Conservation (phyloP, 176 grass and related monocot genomes). For the Rhynchospora tenuis region DNA sequence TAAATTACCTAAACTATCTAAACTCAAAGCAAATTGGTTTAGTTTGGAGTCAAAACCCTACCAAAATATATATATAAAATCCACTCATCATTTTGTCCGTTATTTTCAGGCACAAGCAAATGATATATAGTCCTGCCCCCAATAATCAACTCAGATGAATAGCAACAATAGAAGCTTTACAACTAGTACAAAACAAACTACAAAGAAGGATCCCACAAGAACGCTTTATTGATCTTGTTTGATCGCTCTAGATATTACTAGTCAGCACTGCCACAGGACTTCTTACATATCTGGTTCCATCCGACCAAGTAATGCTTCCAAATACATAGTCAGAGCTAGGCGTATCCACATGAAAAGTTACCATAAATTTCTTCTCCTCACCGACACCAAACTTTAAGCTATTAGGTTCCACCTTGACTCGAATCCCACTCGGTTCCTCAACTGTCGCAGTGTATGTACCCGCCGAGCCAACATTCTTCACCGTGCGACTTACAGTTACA, state of each 20-base stretch:
- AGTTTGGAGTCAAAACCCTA: too few relatives aligned
- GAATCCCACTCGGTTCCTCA: constrained; percentile 35
- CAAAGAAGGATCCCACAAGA: too few relatives aligned
- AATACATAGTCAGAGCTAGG: constrained; percentile 30
- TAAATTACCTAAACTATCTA: too few relatives aligned
- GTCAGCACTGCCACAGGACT: constrained; percentile 41
- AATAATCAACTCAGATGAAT: too few relatives aligned
- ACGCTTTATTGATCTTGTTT: too few relatives aligned
- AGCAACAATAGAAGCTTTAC: too few relatives aligned
- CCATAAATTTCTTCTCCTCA: constrained; percentile 53
- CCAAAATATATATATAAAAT: too few relatives aligned
- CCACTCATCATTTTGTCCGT: too few relatives aligned
- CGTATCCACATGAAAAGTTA: constrained; percentile 2
- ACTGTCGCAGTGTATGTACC: constrained; percentile 43
- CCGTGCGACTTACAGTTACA: constrained; percentile 17
- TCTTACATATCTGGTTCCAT: constrained; percentile 47
- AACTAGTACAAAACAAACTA: too few relatives aligned
- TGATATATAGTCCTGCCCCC: too few relatives aligned
- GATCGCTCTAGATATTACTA: neutral
- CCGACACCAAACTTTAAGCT: constrained; percentile 35
- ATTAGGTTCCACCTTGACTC: constrained; percentile 35
- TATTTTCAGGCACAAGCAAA: too few relatives aligned
- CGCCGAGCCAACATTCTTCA: constrained; percentile 44
- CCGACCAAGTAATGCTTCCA: constrained; percentile 57
- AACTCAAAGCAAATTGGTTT: too few relatives aligned